Evolutionary conservation across 306 rosid genomes (phyloP).

Genomic region (Arachis hypogaea): DNA sequence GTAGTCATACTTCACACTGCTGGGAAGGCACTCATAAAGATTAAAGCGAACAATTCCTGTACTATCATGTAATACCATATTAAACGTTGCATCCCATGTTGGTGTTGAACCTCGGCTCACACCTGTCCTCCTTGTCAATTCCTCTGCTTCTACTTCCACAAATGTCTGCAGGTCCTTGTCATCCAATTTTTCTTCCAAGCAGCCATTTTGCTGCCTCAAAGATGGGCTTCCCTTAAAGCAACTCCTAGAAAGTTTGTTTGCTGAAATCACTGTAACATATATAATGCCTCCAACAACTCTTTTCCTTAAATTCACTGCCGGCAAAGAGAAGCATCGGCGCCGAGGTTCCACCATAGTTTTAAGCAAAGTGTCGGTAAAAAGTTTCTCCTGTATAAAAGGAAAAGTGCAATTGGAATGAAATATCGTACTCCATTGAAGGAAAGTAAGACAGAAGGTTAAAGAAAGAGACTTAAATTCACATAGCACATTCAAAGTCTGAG

Average conservation of each 20-base stretch:
- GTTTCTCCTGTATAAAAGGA: slow-evolving; percentile 57
- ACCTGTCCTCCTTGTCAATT: slow-evolving; percentile 71
- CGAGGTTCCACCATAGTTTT: slow-evolving; percentile 91
- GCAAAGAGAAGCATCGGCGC: slow-evolving; percentile 74
- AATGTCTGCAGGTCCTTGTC: slow-evolving; percentile 71
- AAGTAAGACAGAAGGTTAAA: background rate
- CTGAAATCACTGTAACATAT: slow-evolving; percentile 75
- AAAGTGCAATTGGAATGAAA: background rate
- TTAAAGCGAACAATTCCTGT: slow-evolving; percentile 65
- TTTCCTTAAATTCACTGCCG: slow-evolving; percentile 61
- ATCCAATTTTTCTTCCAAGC: slow-evolving; percentile 44
- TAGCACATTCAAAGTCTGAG: background rate
- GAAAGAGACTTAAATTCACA: slow-evolving; percentile 21
- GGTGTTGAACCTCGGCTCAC: slow-evolving; percentile 64
- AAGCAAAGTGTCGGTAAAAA: slow-evolving; percentile 62
- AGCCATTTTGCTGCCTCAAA: slow-evolving; percentile 49
- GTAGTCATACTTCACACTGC: slow-evolving; percentile 67
- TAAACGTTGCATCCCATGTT: slow-evolving; percentile 71
- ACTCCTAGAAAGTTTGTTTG: slow-evolving; percentile 59
- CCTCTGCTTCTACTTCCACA: slow-evolving; percentile 80
- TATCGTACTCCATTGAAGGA: background rate
- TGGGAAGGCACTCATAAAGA: slow-evolving; percentile 62
- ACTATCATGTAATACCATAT: slow-evolving; percentile 80
- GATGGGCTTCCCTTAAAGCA: slow-evolving; percentile 58
- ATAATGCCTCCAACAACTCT: slow-evolving; percentile 73